Base-by-base conservation (phyloP, 306 rosid species). In the Cicer arietinum region DNA sequence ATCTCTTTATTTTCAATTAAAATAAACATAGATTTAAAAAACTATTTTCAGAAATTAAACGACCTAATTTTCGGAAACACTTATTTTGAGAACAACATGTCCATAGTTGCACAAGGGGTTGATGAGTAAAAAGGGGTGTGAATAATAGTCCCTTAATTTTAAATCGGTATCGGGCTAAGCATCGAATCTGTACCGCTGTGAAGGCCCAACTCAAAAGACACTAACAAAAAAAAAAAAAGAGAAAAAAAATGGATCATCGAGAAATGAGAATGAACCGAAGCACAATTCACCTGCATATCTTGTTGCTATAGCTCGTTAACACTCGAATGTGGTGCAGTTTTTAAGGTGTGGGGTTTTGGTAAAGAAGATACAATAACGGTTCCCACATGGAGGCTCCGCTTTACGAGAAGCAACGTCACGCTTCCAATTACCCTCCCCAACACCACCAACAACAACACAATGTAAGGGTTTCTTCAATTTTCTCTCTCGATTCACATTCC, bases 361-460 rank as follows among this genome's bases (percentile, higher is more conserved):
- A 22, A 53, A 87, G 44, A 48, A 76, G 75, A 22, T 3, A 56
- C 80, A 43, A 74, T 75, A 41, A 67, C 64, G 14, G 56, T 68
- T 83, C 66, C 74, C 71, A 44, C 2, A 94, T 91, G 97, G 93
- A 80, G 64, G 80, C 84, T 7, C 77, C 86, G 65, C 88, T 92
- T n/a, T 89, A 84, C 81, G 96, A 90, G 87, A 86, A 95, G 2
- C 90, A 85, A n/a, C 79, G 75, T 75, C 99, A 88, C 81, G 89
- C 89, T 80, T 90, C 93, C 67, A 86, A 80, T 79, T 84, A 81
- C 73, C 92, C 93, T 74, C 87, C 92, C 53, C 93, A 81, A 43
- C 84, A 70, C 6, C 69, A 64, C 1, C 52, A 57, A 7, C 76
- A 59, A 7, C 40, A 56, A 41, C 77, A 60, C 44, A 73, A 79